phyloP scores from a whole-genome alignment of 192 early-diverging fungal species.

The Bifiguratus adelaidae region DNA sequence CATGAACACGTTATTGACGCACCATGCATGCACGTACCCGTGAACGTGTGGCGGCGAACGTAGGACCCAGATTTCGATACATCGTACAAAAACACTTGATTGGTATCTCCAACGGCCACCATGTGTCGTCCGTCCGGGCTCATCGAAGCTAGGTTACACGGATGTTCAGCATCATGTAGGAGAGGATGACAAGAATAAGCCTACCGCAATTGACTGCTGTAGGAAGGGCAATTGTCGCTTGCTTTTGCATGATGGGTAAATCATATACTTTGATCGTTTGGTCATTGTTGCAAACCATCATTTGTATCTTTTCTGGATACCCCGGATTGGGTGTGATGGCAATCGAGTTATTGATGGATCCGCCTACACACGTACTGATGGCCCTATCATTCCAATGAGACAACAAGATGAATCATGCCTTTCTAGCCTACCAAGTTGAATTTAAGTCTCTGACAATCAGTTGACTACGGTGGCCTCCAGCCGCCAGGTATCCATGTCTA shows the following conservation, averaged over 20 bases:
- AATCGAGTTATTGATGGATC: constrained; percentile 85
- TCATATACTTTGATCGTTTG: constrained; percentile 84
- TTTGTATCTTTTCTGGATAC: constrained; percentile 45
- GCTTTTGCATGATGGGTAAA: constrained; percentile 63
- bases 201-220: constrained; percentile 82
- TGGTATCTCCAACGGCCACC: constrained; percentile 87
- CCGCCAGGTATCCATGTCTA: constrained; percentile 76
- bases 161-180: not conserved
- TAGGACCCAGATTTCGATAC: constrained; percentile 52
- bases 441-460: constrained; percentile 58
- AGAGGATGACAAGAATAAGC: not conserved
- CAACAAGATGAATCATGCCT: not conserved
- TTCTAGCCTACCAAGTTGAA: not conserved
- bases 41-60: too few species aligned
- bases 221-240: constrained; percentile 71
- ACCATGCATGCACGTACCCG: constrained; percentile 33
- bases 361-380: constrained; percentile 42
- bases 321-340: constrained; percentile 44
- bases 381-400: constrained; percentile 3
- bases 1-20: too few species aligned
- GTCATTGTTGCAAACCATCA: constrained; percentile 93
- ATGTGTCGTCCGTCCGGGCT: constrained; percentile 88
- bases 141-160: constrained; percentile 45
- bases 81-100: constrained; percentile 78
- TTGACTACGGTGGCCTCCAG: constrained; percentile 84